Conservation (phyloP, 495 filamentous ascomycete genomes). For the Penicillium arizonense region DNA sequence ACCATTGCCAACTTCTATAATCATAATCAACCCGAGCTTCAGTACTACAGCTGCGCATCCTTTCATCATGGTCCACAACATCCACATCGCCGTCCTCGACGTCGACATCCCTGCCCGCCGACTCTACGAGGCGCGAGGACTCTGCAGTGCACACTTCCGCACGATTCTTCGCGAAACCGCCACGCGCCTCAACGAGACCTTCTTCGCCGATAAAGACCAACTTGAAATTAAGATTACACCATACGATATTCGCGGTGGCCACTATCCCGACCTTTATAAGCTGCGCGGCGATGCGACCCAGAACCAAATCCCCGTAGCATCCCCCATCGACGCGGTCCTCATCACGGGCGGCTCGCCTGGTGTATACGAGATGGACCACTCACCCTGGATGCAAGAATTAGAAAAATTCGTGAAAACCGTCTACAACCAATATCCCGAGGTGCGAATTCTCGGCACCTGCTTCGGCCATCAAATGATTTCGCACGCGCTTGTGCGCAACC, state of each 20-base stretch:
- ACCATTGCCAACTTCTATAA: slow-evolving; percentile 1
- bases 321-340: slow-evolving; percentile 31
- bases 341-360: slow-evolving; percentile 34
- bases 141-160: slow-evolving; percentile 36
- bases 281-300: slow-evolving; percentile 15
- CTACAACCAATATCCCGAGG: slow-evolving; percentile 33
- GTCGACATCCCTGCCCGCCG: slow-evolving; percentile 31
- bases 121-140: slow-evolving; percentile 30
- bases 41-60: not conserved
- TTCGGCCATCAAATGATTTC: slow-evolving; percentile 43
- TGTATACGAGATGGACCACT: slow-evolving; percentile 28
- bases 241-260: slow-evolving; percentile 32
- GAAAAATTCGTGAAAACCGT: slow-evolving; percentile 26
- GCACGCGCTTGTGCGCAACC: slow-evolving; percentile 27
- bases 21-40: not conserved
- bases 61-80: slow-evolving; percentile 21
- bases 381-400: slow-evolving; percentile 29
- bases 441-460: slow-evolving; percentile 39
- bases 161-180: slow-evolving; percentile 31
- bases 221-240: slow-evolving; percentile 28
- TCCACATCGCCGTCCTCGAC: slow-evolving; percentile 36
- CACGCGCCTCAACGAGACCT: slow-evolving; percentile 20
- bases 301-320: slow-evolving; percentile 7
- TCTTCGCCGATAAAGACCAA: slow-evolving; percentile 6
- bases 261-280: slow-evolving; percentile 25